Conservation (phyloP, 2,329 filamentous ascomycete genomes). For the Leptosphaerulina australis region DNA sequence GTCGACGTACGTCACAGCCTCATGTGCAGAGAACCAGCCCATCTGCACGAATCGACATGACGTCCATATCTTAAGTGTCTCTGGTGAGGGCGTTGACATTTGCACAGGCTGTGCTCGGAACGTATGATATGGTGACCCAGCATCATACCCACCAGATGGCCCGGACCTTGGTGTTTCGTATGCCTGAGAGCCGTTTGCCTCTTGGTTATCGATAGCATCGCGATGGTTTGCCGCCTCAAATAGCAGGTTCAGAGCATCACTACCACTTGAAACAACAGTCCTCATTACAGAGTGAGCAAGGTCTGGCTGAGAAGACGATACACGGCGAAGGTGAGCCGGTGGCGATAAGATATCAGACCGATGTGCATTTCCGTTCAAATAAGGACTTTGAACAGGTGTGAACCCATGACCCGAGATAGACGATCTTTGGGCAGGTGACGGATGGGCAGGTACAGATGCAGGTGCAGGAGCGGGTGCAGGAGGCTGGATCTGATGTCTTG, state of each 20-base stretch:
- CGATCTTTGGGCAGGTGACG: slow-evolving; percentile 30
- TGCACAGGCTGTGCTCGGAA: slow-evolving; percentile 46
- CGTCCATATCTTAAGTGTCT: slow-evolving; percentile 55
- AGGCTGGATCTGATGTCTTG: slow-evolving; percentile 14
- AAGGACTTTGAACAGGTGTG: slow-evolving; percentile 37
- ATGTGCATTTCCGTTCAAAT: slow-evolving; percentile 26
- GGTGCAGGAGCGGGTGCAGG: slow-evolving; percentile 8
- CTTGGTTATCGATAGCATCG: slow-evolving; percentile 45
- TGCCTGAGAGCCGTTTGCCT: slow-evolving; percentile 43
- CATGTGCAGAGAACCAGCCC: slow-evolving; percentile 62
- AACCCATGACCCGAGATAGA: slow-evolving; percentile 36
- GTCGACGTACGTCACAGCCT: slow-evolving; percentile 61
- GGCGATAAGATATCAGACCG: slow-evolving; percentile 42
- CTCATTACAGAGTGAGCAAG: slow-evolving; percentile 53
- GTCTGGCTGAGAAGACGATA: slow-evolving; percentile 43
- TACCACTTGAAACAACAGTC: slow-evolving; percentile 60
- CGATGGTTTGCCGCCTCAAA: slow-evolving; percentile 57
- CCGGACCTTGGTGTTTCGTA: slow-evolving; percentile 47
- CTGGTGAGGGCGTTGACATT: slow-evolving; percentile 47
- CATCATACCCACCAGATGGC: slow-evolving; percentile 30
- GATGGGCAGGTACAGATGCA: slow-evolving; percentile 21
- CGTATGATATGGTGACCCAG: slow-evolving; percentile 39
- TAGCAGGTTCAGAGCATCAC: slow-evolving; percentile 60
- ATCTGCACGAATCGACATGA: slow-evolving; percentile 60
- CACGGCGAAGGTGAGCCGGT: slow-evolving; percentile 35